Evolutionary conservation across 305 asterid species (phyloP).

Genomic region (Fraxinus baroniana): DNA sequence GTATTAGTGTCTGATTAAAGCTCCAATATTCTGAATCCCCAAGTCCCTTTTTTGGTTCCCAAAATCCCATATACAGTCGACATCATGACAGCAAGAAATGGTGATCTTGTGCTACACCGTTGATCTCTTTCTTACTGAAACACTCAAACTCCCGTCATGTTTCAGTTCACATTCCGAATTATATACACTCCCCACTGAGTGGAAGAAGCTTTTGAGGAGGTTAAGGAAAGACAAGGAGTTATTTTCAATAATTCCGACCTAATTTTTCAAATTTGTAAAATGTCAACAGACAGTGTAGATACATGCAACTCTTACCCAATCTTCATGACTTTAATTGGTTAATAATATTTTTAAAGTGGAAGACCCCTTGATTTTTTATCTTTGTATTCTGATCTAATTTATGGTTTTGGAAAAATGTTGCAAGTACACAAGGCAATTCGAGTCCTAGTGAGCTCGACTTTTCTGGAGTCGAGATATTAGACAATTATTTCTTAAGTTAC

Average conservation of each 20-base stretch:
- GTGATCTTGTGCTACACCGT: background rate
- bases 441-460: background rate
- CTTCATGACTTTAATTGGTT: background rate
- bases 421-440: background rate
- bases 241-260: background rate
- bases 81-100: background rate
- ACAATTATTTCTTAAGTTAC: too few relatives aligned
- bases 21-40: background rate
- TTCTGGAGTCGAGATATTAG: background rate
- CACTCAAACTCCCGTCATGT: background rate
- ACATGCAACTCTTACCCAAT: background rate
- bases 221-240: background rate
- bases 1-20: background rate
- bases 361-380: background rate
- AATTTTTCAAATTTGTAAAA: background rate
- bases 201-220: background rate
- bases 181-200: background rate
- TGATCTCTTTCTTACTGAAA: background rate
- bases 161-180: background rate
- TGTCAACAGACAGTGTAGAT: background rate
- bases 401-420: too few relatives aligned
- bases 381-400: background rate
- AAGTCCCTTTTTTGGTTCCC: background rate
- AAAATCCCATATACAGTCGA: background rate
- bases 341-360: background rate